Conservation (phyloP, 1,139 yeast genomes). For the Protomyces inundatus region DNA sequence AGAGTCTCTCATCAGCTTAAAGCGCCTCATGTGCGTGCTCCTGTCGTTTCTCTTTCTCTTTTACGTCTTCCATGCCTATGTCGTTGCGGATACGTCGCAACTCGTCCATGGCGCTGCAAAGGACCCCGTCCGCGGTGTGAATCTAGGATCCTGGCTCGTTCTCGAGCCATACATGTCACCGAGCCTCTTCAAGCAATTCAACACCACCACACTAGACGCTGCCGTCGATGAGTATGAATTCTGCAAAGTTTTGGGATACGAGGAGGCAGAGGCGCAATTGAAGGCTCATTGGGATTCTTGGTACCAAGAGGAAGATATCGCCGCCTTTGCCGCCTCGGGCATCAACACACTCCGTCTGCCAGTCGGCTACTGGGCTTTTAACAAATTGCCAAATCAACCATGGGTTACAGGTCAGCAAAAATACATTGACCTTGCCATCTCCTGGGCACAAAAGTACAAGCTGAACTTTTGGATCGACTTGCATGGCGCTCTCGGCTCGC, state of each 20-base stretch:
- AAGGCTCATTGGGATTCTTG: conserved; percentile 73
- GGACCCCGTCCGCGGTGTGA: conserved; percentile 54
- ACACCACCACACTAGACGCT: conserved; percentile 27
- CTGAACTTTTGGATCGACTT: conserved; percentile 85
- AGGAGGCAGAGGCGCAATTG: conserved; percentile 52
- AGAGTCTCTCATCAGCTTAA: too few relatives aligned
- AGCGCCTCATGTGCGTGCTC: too few relatives aligned
- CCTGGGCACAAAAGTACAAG: conserved; percentile 62
- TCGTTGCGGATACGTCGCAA: not conserved
- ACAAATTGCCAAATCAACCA: conserved; percentile 60
- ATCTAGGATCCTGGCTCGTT: conserved; percentile 86
- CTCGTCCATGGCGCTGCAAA: conserved; percentile 26
- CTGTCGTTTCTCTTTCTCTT: too few relatives aligned
- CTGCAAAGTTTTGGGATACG: conserved; percentile 58
- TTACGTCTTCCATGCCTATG: too few relatives aligned
- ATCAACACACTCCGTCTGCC: conserved; percentile 86
- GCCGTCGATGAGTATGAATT: conserved; percentile 80
- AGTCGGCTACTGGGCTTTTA: conserved; percentile 94
- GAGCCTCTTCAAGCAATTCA: conserved; percentile 44
- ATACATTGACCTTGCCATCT: conserved; percentile 69
- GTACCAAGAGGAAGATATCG: conserved; percentile 70
- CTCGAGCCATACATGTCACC: conserved; percentile 40
- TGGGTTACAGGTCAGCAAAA: conserved; percentile 78
- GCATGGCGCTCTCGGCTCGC: conserved; percentile 97
- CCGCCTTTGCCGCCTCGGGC: conserved; percentile 55